Evolutionary conservation across 306 rosid species (phyloP), one percentile per base, ranked within the genome.

Genomic region (Corylus americana): DNA sequence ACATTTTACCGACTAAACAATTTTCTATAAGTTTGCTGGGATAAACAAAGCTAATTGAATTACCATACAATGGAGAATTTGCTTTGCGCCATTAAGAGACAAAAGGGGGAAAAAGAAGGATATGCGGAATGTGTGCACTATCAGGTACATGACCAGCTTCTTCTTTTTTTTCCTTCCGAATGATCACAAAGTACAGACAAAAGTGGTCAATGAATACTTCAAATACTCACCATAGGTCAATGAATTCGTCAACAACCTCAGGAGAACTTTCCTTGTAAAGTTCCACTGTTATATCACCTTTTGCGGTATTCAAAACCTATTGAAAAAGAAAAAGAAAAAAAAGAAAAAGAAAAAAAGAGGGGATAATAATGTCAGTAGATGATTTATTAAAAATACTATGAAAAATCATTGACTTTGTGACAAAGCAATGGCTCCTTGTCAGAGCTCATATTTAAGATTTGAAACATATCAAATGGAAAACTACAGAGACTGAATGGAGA

Each of bases 211-310:
- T 22, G 25, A 22, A 22, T 22, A 22, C 25, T 78, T 55, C 25
- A 22, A 70, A 63, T 71, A 90, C 98, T 90, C 80, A 95, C 98
- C 98, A 91, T 77, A 92, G 88, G 88, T 95, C 97, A 72, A 92
- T 90, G 90, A 95, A 95, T 87, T 92, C 95, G 80, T 95, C 98
- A 81, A 95, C 98, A 76, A 88, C 97, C 85, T 95, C 98, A 51
- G 98, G 97, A 82, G 98, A 88, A 73, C 88, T 91, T 7, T 95
- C 98, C 91, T 95, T 95, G 90, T 80, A 63, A 67, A 95, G 90
- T 84, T 90, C 90, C 79, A 90, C 86, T 44, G 82, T 78, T 18
- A 95, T 87, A 77, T 85, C 74, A 80, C 98, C 98, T 88, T 92
- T 95, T 29, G 98, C 89, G 17, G 98, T 95, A 85, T 88, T 91